Evolutionary conservation across 164 flowering plant species (phyloP), one percentile per base, ranked within the genome.

Genomic region (Berberis thunbergii): DNA sequence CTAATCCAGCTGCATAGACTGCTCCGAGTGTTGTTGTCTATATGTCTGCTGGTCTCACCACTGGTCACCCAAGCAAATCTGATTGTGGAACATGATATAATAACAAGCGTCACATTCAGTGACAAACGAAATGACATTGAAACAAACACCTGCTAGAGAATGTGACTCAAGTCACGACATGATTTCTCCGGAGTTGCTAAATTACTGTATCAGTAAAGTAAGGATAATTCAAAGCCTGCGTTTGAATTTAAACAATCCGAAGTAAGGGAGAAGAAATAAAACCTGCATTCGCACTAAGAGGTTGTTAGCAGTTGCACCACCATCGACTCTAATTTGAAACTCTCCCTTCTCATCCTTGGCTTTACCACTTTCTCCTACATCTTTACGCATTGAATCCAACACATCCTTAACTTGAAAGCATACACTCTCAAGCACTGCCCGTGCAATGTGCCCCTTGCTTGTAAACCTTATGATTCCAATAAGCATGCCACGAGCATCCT

Each of bases 21-120:
- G 98, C 98, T 59, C 98, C 98, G 11, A 90, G 86, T 1, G 98
- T 96, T 6, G 98, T 93, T 41, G 98, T 90, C 74, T 92, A 96
- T 45, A 78, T 90, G 69, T 92, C 86, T 52, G 83, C 81, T 3
- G 97, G 98, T 75, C 97, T 86, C 58, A 88, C 77, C 69, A 92
- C 98, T 0, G 97, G 72, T 60, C 70, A 79, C 12, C 94, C 94
- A 72, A 93, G 62, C 72, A 93, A 57, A 63, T 93, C 90, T 2
- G 97, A 96, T 97, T 93, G 73, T 62, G 26, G 26, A 26, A 26
- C 26, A 26, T 26, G 26, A 26, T 26, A 26, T 26, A 26, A 26
- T 0, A 26, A 26, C 26, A 26, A 26, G 26, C 0, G 26, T 26
- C 26, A 26, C 26, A 26, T 26, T 26, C 26, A 26, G 26, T 26